These are phyloP conservation scores for Barnettozyma wickerhamii DNA, from an alignment of 805 yeast species.

Conservation along the genomic window DNA sequence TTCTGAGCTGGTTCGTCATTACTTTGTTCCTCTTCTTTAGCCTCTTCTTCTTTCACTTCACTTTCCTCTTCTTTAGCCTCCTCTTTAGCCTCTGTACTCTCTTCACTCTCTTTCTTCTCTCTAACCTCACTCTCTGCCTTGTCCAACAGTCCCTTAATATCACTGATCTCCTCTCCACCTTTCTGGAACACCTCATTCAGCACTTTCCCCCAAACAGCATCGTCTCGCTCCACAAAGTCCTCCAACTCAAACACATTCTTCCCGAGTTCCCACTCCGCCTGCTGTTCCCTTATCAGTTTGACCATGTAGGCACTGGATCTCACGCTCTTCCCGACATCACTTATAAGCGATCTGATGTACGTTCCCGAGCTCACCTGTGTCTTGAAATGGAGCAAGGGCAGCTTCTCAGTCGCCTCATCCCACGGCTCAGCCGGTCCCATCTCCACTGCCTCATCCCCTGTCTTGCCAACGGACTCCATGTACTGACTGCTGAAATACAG, in stretches of 20 bases:
- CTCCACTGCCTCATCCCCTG: constrained; percentile 36
- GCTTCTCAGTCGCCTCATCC: constrained; percentile 29
- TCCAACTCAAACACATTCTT: constrained; percentile 61
- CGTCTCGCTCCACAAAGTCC: constrained; percentile 59
- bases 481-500: constrained; percentile 57
- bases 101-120: constrained; percentile 1
- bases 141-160: constrained; percentile 36
- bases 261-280: constrained; percentile 80
- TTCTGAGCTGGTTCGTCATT: constrained; percentile 1
- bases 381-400: constrained; percentile 69
- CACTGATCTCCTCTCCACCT: constrained; percentile 33
- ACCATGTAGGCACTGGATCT: constrained; percentile 88
- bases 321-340: constrained; percentile 82
- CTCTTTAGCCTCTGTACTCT: not conserved
- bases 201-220: constrained; percentile 67
- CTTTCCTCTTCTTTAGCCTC: not conserved
- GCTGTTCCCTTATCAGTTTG: constrained; percentile 64
- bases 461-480: constrained; percentile 38
- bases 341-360: constrained; percentile 82
- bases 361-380: constrained; percentile 92
- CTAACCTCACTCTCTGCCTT: constrained; percentile 25
- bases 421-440: constrained; percentile 34
- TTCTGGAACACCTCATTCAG: constrained; percentile 48
- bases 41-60: not conserved
- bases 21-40: not conserved